Evolutionary conservation across 2,329 filamentous ascomycete species (phyloP).

Genomic region (Periconia macrospinosa): DNA sequence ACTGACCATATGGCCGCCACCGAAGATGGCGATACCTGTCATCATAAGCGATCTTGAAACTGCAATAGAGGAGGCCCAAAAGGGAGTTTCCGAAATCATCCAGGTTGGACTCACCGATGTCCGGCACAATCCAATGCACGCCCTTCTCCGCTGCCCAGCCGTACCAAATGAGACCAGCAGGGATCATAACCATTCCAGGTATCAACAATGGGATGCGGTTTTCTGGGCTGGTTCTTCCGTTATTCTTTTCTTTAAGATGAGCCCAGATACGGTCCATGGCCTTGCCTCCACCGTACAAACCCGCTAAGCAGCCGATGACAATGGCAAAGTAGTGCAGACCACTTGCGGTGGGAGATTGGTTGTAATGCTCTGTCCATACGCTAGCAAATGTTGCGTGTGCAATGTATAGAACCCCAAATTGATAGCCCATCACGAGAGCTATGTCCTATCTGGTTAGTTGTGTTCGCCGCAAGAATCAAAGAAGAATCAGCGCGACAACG

Average conservation of each 20-base stretch:
- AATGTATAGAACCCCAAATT: slow-evolving; percentile 42
- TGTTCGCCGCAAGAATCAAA: not conserved
- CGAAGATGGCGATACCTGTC: slow-evolving; percentile 46
- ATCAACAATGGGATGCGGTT: slow-evolving; percentile 22
- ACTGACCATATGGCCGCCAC: slow-evolving; percentile 33
- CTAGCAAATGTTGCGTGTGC: slow-evolving; percentile 21
- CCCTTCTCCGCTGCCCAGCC: slow-evolving; percentile 56
- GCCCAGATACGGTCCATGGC: slow-evolving; percentile 52
- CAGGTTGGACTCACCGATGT: slow-evolving; percentile 43
- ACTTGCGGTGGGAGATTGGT: slow-evolving; percentile 11
- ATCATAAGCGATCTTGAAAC: not conserved
- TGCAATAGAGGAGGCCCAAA: too few relatives aligned
- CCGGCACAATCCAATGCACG: slow-evolving; percentile 57
- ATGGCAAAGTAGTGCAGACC: slow-evolving; percentile 49
- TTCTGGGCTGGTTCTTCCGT: slow-evolving; percentile 16
- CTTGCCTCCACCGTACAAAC: slow-evolving; percentile 38
- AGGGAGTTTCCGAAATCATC: not conserved
- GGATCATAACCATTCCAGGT: slow-evolving; percentile 27
- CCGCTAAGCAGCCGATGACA: slow-evolving; percentile 59
- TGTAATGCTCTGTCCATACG: slow-evolving; percentile 21
- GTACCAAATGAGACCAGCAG: slow-evolving; percentile 44
- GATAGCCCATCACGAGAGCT: slow-evolving; percentile 41
- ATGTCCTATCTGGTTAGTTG: not conserved
- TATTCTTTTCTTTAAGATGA: slow-evolving; percentile 11
- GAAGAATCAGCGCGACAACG: not conserved